Evolutionary conservation across 495 filamentous ascomycete species (phyloP), one percentile per base, ranked within the genome.

Genomic region (Podospora didyma): DNA sequence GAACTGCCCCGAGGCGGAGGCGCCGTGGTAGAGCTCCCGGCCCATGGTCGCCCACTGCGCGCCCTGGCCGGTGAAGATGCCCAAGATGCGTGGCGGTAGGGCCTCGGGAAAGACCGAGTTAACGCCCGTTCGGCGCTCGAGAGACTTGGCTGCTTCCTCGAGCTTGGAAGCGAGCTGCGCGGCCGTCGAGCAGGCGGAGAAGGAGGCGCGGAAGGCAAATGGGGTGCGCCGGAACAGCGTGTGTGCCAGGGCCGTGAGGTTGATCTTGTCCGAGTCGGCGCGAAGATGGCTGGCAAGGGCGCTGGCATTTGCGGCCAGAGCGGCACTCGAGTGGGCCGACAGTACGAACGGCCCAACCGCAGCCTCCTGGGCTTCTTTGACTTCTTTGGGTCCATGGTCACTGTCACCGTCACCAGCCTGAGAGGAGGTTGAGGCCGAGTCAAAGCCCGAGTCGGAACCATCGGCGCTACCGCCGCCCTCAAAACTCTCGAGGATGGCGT

Each of bases 21-120:
- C 34, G 34, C 34, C 34, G 34, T 37, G 34, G 34, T 3, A 58
- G 12, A 80, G 66, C 19, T 69, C 71, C 9, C 66, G 58, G 1
- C 79, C 79, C 80, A 83, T 83, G 2, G 60, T 58, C 16, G 61
- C 37, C 64, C 75, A 82, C 53, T 81, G 75, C 20, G 71, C 71
- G 9, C 71, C 71, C 49, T 73, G 71, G 14, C 64, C 64, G 16
- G 64, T 67, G 53, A 67, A 67, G 17, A 67, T 53, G 23, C 56
- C 53, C 7, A 63, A 49, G 16, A 58, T 58, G 1, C 49, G 42
- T 1, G 19, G 6, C 20, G 46, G 39, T 7, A 37, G 34, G 34
- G 34, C 34, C 34, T 37, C 34, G 34, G 34, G 34, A 37, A 37
- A 37, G 34, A 37, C 34, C 34, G 34, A 37, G 0, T 37, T 37